A percentile compares a stretch with the other conserved stretches of the same genome.
Evolutionary conservation across 257 asterid species (phyloP).

Genomic region (Avicennia marina): DNA sequence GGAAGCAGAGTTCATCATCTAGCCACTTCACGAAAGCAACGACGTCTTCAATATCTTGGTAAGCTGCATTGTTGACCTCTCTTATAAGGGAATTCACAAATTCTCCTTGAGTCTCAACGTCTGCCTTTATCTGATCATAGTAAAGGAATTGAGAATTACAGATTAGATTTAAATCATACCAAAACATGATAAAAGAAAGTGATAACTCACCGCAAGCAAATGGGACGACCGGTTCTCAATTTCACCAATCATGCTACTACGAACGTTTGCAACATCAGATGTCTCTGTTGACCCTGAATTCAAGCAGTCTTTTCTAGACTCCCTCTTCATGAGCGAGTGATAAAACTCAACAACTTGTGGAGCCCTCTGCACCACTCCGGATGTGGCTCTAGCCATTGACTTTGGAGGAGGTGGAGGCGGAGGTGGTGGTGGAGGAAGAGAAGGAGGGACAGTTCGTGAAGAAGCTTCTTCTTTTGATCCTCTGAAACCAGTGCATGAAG

Average conservation of each 20-base stretch:
- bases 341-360: constrained; percentile 90
- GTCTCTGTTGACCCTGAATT: constrained; percentile 61
- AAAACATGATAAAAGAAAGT: no score
- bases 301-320: constrained; percentile 74
- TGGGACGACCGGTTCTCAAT: constrained; percentile 85
- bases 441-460: constrained; percentile 17
- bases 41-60: constrained; percentile 66
- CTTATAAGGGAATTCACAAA: constrained; percentile 72
- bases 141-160: not conserved
- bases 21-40: constrained; percentile 91
- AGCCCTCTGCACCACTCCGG: constrained; percentile 57
- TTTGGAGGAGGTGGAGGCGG: constrained; percentile 30
- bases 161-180: no score
- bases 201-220: constrained; percentile 75
- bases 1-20: constrained; percentile 91
- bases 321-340: constrained; percentile 92
- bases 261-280: constrained; percentile 66
- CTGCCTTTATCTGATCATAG: constrained; percentile 66
- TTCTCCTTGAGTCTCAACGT: constrained; percentile 93
- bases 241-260: constrained; percentile 91
- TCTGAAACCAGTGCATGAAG: constrained; percentile 40
- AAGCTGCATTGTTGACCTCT: constrained; percentile 72
- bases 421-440: constrained; percentile 47
- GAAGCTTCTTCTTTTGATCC: constrained; percentile 39
- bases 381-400: not conserved